phyloP scores from a whole-genome alignment of 441 rosid genomes.

The Syzygium syzygioides region DNA sequence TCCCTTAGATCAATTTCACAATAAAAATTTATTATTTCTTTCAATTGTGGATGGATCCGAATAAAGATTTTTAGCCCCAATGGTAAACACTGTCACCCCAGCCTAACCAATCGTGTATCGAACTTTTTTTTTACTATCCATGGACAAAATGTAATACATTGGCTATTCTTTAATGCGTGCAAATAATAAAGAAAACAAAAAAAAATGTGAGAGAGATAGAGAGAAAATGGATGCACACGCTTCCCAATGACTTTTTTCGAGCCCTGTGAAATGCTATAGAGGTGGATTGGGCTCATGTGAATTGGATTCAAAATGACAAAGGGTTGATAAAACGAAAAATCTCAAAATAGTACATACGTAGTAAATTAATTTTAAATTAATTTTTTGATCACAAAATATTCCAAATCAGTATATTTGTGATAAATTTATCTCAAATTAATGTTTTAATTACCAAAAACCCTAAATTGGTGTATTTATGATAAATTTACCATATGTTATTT shows the following conservation, averaged over 20 bases:
- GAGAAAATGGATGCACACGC: not conserved
- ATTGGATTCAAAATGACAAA: not conserved
- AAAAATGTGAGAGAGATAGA: not conserved
- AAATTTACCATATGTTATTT: too few relatives aligned
- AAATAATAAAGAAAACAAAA: not conserved
- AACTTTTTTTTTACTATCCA: not conserved
- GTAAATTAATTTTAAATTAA: too few relatives aligned
- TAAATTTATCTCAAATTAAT: rapidly evolving
- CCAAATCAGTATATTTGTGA: too few relatives aligned
- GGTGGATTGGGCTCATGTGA: not conserved
- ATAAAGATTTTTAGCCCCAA: not conserved
- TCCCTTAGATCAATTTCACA: not conserved
- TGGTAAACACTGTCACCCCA: not conserved
- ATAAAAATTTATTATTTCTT: not conserved
- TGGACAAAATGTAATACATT: not conserved
- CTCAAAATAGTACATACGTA: rapidly evolving
- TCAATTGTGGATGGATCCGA: not conserved
- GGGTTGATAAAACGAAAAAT: rapidly evolving
- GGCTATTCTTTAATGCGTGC: not conserved
- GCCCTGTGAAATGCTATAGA: not conserved
- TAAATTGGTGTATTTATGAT: too few relatives aligned
- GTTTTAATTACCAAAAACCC: too few relatives aligned
- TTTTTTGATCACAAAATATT: too few relatives aligned
- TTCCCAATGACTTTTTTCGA: not conserved
- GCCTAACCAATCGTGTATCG: not conserved